Evolutionary conservation across 1,284 basidiomycete genomes (phyloP).

Genomic region (Puccinia coronata): DNA sequence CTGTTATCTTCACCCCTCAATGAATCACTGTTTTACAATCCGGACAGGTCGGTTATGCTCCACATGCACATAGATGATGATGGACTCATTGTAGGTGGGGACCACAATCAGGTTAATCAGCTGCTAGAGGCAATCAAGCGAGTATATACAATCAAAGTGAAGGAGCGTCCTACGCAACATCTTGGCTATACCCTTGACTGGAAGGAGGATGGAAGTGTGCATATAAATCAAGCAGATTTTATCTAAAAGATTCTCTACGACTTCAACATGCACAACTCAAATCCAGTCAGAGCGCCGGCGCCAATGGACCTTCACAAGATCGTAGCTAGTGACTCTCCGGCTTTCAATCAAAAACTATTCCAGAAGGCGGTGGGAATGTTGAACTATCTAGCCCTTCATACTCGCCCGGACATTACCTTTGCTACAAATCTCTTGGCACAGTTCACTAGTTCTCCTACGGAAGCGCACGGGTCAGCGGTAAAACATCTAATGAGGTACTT

Average conservation of each 20-base stretch:
- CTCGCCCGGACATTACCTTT: slow-evolving; percentile 7
- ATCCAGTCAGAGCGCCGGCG: too few species aligned
- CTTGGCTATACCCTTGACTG: too few species aligned
- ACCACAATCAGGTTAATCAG: not conserved
- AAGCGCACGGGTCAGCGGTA: not conserved
- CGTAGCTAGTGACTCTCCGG: not conserved
- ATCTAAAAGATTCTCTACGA: not conserved
- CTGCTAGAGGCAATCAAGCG: not conserved
- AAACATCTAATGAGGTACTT: slow-evolving; percentile 13
- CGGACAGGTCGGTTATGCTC: not conserved
- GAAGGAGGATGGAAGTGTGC: not conserved
- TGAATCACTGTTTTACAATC: not conserved
- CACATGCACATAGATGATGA: slow-evolving; percentile 33
- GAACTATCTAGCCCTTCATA: not conserved
- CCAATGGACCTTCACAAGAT: not conserved
- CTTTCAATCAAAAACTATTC: not conserved
- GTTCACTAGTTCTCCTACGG: not conserved
- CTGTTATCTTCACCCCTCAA: not conserved
- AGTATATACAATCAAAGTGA: too few species aligned
- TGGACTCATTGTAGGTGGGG: not conserved
- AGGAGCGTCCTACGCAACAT: not conserved
- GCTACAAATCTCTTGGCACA: not conserved
- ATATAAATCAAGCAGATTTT: slow-evolving; percentile 1
- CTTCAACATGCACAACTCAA: not conserved
- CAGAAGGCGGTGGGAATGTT: not conserved